These are phyloP conservation scores for Cucurbita moschata DNA, from an alignment of 306 rosid genomes.

Conservation along the genomic window DNA sequence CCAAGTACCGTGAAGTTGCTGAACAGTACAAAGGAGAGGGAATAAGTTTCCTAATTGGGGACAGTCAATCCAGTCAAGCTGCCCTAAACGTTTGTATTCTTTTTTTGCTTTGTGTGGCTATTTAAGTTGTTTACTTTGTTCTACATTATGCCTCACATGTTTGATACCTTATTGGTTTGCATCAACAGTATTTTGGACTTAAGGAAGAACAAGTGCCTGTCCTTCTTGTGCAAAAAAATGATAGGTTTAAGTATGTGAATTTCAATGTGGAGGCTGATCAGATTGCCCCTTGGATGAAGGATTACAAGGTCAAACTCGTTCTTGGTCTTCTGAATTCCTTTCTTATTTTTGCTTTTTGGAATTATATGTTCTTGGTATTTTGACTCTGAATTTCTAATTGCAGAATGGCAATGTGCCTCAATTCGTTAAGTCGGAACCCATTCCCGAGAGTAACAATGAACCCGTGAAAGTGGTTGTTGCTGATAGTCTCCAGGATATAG, in stretches of 20 bases:
- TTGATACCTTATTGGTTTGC: constrained; percentile 10
- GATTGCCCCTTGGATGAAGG: constrained; percentile 66
- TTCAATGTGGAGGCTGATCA: constrained; percentile 51
- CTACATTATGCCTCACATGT: constrained; percentile 4
- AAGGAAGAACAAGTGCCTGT: constrained; percentile 74
- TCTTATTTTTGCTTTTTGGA: neutral
- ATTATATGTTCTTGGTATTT: neutral
- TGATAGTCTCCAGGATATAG: constrained; percentile 49
- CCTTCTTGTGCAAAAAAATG: constrained; percentile 49
- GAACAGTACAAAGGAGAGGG: constrained; percentile 46
- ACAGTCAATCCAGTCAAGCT: constrained; percentile 52
- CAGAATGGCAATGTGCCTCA: constrained; percentile 65
- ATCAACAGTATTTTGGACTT: constrained; percentile 68
- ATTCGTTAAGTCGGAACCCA: constrained; percentile 58
- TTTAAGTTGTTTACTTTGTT: neutral
- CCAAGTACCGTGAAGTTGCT: constrained; percentile 61
- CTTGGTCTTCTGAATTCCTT: neutral
- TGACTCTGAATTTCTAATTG: constrained; percentile 7
- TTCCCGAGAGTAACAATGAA: constrained; percentile 65
- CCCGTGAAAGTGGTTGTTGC: constrained; percentile 87
- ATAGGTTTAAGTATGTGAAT: constrained; percentile 59
- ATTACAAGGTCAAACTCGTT: constrained; percentile 47
- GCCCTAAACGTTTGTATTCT: constrained; percentile 64
- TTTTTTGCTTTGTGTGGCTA: neutral
- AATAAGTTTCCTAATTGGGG: constrained; percentile 67